These are phyloP conservation scores for Leptomonas pyrrhocoris DNA, from an alignment of 208 protist species.

Conservation along the genomic window DNA sequence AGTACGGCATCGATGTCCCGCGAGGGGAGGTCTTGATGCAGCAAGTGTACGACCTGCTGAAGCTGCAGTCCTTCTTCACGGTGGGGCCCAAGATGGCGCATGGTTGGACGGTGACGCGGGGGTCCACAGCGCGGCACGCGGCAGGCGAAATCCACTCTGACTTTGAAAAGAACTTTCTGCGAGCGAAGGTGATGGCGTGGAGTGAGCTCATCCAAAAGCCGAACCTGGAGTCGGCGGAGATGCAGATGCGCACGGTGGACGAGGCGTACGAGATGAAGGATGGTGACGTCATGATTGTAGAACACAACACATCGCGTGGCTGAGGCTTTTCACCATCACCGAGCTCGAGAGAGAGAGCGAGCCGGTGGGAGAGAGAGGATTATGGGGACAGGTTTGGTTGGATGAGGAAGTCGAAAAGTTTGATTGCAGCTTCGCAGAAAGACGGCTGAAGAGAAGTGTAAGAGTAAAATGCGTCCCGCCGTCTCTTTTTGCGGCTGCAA, in stretches of 20 bases:
- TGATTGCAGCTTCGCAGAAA: too few relatives aligned
- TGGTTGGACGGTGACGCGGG: slow-evolving; percentile 61
- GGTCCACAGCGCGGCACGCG: slow-evolving; percentile 64
- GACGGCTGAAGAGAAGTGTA: too few relatives aligned
- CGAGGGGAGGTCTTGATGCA: slow-evolving; percentile 73
- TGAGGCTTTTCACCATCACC: neutral
- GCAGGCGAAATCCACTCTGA: slow-evolving; percentile 87
- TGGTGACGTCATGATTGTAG: slow-evolving; percentile 85
- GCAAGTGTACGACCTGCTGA: slow-evolving; percentile 61
- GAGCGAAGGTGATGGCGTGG: slow-evolving; percentile 74
- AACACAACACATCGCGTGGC: slow-evolving; percentile 54
- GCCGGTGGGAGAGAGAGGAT: too few relatives aligned
- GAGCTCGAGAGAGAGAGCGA: too few relatives aligned
- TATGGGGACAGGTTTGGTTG: too few relatives aligned
- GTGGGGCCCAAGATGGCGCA: slow-evolving; percentile 86
- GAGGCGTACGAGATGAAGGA: slow-evolving; percentile 77
- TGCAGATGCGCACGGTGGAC: slow-evolving; percentile 71
- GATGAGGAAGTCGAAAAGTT: too few relatives aligned
- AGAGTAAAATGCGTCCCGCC: too few relatives aligned
- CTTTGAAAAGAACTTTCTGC: slow-evolving; percentile 78
- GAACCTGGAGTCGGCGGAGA: slow-evolving; percentile 77
- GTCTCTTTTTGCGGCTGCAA: too few relatives aligned
- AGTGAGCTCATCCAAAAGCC: slow-evolving; percentile 55
- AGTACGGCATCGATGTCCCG: slow-evolving; percentile 77
- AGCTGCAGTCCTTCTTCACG: slow-evolving; percentile 88